Conservation (phyloP, 805 yeast genomes). For the Schizosaccharomyces octosporus region DNA sequence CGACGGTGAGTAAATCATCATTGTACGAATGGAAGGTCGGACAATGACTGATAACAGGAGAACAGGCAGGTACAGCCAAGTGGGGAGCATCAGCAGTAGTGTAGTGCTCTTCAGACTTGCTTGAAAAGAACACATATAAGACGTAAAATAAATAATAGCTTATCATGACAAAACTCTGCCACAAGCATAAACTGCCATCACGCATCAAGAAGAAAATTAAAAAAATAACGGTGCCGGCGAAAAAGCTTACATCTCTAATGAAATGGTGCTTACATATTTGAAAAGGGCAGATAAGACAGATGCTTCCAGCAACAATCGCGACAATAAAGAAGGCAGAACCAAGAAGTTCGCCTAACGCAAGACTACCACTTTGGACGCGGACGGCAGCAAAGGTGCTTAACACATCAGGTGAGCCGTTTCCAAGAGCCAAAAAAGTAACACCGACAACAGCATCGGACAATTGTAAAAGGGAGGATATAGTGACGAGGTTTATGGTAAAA, state of each 20-base stretch:
- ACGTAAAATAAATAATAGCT: slow-evolving; percentile 35
- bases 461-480: slow-evolving; percentile 34
- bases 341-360: slow-evolving; percentile 74
- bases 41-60: not conserved
- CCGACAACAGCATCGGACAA: slow-evolving; percentile 55
- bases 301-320: slow-evolving; percentile 55
- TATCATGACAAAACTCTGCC: slow-evolving; percentile 36
- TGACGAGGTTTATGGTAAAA: slow-evolving; percentile 52
- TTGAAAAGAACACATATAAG: slow-evolving; percentile 14
- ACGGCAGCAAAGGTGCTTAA: slow-evolving; percentile 66
- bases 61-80: not conserved
- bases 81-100: not conserved
- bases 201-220: slow-evolving; percentile 16
- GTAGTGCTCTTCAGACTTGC: not conserved
- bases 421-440: slow-evolving; percentile 64
- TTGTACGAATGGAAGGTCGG: too few relatives aligned
- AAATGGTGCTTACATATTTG: slow-evolving; percentile 25
- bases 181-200: slow-evolving; percentile 30
- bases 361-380: slow-evolving; percentile 38
- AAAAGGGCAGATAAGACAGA: slow-evolving; percentile 46
- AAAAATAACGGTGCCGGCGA: slow-evolving; percentile 25
- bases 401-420: slow-evolving; percentile 82
- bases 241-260: slow-evolving; percentile 35
- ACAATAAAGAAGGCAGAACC: slow-evolving; percentile 75
- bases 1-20: too few relatives aligned